Conservation (phyloP, 2,329 filamentous ascomycete genomes). For the Exophiala alcalophila region DNA sequence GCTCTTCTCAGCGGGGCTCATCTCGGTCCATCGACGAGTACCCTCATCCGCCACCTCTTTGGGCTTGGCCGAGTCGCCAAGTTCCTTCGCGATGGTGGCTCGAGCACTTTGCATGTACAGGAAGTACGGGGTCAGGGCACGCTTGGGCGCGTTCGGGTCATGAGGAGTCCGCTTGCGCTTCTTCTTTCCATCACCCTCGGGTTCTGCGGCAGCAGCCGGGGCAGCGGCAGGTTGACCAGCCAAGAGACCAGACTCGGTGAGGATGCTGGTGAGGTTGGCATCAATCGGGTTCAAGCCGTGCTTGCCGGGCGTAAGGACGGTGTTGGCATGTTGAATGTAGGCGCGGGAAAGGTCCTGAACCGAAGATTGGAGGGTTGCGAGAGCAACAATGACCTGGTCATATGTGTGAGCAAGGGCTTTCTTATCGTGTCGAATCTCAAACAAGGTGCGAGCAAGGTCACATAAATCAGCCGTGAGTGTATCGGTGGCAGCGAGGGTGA, state of each 20-base stretch:
- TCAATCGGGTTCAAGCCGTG: conserved; percentile 48
- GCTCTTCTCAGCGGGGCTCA: conserved; percentile 70
- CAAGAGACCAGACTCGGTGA: conserved; percentile 46
- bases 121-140: conserved; percentile 91
- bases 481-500: conserved; percentile 4
- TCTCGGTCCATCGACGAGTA: conserved; percentile 77
- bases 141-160: conserved; percentile 93
- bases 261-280: conserved; percentile 48
- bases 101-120: conserved; percentile 88
- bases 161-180: conserved; percentile 83
- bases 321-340: conserved; percentile 84
- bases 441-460: conserved; percentile 6
- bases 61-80: conserved; percentile 72
- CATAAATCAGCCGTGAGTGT: conserved; percentile 11
- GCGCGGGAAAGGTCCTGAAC: conserved; percentile 77
- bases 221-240: conserved; percentile 35
- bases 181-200: conserved; percentile 65
- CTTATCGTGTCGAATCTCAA: conserved; percentile 12
- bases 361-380: conserved; percentile 74
- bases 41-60: conserved; percentile 86
- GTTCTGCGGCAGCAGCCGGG: conserved; percentile 34
- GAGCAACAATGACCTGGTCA: conserved; percentile 67
- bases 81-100: conserved; percentile 73
- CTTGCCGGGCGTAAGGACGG: conserved; percentile 65
- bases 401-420: conserved; percentile 38